A percentile compares a stretch with the other conserved stretches of the same genome.
phyloP scores from a whole-genome alignment of 176 grass and related monocot genomes.

The Hordeum vulgare region DNA sequence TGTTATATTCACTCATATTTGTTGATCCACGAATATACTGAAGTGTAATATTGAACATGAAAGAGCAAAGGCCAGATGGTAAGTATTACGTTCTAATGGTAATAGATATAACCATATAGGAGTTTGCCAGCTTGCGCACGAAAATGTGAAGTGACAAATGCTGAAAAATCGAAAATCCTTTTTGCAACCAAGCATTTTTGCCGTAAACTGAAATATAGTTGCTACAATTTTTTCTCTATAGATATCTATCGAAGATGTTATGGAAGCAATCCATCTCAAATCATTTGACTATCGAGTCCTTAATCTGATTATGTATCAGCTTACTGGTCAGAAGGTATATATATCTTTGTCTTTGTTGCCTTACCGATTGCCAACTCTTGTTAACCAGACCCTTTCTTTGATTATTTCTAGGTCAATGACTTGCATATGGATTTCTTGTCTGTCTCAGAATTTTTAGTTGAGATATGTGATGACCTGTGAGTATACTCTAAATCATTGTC shows the following conservation, averaged over 20 bases:
- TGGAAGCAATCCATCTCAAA: slow-evolving; percentile 81
- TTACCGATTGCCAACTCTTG: not conserved
- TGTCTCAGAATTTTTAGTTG: slow-evolving; percentile 88
- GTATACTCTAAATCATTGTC: slow-evolving; percentile 28
- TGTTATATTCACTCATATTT: not conserved
- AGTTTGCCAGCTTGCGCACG: not conserved
- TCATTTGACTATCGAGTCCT: slow-evolving; percentile 96
- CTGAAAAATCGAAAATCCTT: not conserved
- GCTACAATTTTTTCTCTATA: slow-evolving; percentile 29
- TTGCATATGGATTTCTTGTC: slow-evolving; percentile 97
- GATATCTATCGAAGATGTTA: slow-evolving; percentile 76
- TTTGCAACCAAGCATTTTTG: not conserved
- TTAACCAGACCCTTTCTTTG: not conserved
- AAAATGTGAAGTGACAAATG: not conserved
- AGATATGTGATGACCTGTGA: slow-evolving; percentile 98
- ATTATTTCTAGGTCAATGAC: slow-evolving; percentile 66
- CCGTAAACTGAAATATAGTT: slow-evolving; percentile 6
- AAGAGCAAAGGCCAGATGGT: not conserved
- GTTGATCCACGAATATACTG: not conserved
- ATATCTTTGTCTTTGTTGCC: not conserved
- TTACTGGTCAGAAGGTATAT: slow-evolving; percentile 69
- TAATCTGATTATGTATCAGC: slow-evolving; percentile 75
- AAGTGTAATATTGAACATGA: not conserved
- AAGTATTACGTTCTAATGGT: not conserved
- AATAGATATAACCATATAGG: slow-evolving; percentile 9